phyloP scores from a whole-genome alignment of 441 rosid genomes.

The Iberis amara region DNA sequence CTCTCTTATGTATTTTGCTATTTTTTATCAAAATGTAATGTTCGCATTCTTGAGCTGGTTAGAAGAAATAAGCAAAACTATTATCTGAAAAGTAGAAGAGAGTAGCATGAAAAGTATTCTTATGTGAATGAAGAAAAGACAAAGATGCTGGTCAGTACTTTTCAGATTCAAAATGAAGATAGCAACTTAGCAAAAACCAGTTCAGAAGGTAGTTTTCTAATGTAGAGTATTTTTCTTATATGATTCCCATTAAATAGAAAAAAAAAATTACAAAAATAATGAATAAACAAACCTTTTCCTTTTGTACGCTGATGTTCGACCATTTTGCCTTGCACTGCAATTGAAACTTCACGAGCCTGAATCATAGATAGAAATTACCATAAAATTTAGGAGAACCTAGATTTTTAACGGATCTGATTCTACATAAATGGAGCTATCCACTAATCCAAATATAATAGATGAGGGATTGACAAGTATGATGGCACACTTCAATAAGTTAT shows the following conservation, averaged over 20 bases:
- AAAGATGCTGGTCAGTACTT: not conserved
- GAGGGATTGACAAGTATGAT: slow-evolving; percentile 2
- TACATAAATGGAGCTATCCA: slow-evolving; percentile 4
- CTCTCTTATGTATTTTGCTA: slow-evolving; percentile 1
- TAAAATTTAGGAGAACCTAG: not conserved
- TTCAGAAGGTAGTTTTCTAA: slow-evolving; percentile 13
- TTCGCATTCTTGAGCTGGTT: slow-evolving; percentile 7
- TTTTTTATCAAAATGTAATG: not conserved
- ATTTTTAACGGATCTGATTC: slow-evolving; percentile 2
- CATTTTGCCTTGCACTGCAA: slow-evolving; percentile 79
- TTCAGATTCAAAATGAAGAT: not conserved
- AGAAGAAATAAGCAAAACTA: slow-evolving; percentile 13
- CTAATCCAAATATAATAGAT: slow-evolving; percentile 6
- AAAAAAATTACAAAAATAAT: not conserved
- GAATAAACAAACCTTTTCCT: slow-evolving; percentile 66
- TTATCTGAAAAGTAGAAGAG: slow-evolving; percentile 3
- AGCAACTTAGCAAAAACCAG: slow-evolving; percentile 16
- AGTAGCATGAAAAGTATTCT: slow-evolving; percentile 1
- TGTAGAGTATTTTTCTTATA: slow-evolving; percentile 4
- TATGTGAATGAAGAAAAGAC: too few relatives aligned
- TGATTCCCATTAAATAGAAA: not conserved
- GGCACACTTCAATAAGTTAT: slow-evolving; percentile 6
- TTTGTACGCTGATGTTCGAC: slow-evolving; percentile 94
- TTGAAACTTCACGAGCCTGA: slow-evolving; percentile 97
- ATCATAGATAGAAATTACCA: slow-evolving; percentile 17